Evolutionary conservation across 2,329 filamentous ascomycete species (phyloP).

Genomic region (Ophiocordyceps sinensis): DNA sequence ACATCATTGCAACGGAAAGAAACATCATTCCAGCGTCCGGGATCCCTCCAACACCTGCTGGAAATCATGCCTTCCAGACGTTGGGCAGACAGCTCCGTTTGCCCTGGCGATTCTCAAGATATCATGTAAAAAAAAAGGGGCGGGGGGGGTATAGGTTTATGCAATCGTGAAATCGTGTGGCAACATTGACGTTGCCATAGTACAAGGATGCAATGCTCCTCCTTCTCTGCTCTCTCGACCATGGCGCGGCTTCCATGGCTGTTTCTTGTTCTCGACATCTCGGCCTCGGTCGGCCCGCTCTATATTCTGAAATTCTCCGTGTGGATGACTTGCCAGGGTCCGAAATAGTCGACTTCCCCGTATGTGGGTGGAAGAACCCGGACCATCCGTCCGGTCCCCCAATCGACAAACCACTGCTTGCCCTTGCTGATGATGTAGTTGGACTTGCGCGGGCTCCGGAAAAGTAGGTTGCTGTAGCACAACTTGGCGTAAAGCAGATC

Average conservation of each 20-base stretch:
- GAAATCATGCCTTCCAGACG: too few species aligned
- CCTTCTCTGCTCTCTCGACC: too few species aligned
- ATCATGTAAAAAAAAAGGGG: background rate
- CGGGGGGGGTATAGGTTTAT: background rate
- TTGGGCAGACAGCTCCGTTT: too few species aligned
- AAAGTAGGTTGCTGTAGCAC: slow-evolving; percentile 43
- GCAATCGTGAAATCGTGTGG: background rate
- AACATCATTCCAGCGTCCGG: too few species aligned
- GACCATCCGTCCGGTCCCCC: slow-evolving; percentile 39
- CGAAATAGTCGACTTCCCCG: slow-evolving; percentile 33
- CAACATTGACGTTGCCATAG: too few species aligned
- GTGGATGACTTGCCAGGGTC: slow-evolving; percentile 34
- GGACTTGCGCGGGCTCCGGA: slow-evolving; percentile 40
- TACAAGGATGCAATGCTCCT: too few species aligned
- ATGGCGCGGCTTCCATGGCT: too few species aligned
- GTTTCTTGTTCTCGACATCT: background rate
- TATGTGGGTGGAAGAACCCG: slow-evolving; percentile 39
- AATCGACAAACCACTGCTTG: slow-evolving; percentile 45
- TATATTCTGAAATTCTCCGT: slow-evolving; percentile 33
- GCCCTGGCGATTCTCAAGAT: too few species aligned
- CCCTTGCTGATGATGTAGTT: slow-evolving; percentile 42
- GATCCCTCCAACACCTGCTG: too few species aligned
- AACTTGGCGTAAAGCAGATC: slow-evolving; percentile 45
- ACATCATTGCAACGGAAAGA: too few species aligned
- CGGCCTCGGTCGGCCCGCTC: slow-evolving; percentile 1